A percentile compares a stretch with the other conserved stretches of the same genome.
Evolutionary conservation across 164 flowering plant genomes (phyloP).

Genomic region (Vitis vinifera): DNA sequence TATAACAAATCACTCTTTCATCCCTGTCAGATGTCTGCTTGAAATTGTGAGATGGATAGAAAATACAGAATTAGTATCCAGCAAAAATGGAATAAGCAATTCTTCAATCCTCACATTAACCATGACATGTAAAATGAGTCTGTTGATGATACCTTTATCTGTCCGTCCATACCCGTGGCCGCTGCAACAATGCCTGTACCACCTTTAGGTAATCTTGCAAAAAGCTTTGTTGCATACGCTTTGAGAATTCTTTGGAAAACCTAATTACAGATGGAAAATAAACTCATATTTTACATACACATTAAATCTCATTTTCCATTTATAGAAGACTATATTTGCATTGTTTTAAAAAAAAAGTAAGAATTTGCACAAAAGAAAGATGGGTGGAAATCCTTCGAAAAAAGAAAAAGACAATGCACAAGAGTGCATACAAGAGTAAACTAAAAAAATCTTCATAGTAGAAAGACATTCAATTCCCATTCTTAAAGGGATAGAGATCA

Average conservation of each 20-base stretch:
- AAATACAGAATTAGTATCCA: conserved; percentile 4
- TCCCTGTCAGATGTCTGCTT: conserved; percentile 88
- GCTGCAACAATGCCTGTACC: conserved; percentile 96
- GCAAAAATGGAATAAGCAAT: neutral
- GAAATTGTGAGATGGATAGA: conserved; percentile 8
- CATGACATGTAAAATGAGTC: conserved; percentile 2
- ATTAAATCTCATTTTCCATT: too few relatives aligned
- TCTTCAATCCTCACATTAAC: neutral
- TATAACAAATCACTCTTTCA: conserved; percentile 86
- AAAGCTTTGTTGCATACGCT: conserved; percentile 89
- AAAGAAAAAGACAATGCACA: too few relatives aligned
- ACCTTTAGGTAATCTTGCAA: conserved; percentile 84
- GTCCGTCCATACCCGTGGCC: conserved; percentile 98
- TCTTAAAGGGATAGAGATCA: too few relatives aligned
- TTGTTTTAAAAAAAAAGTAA: too few relatives aligned
- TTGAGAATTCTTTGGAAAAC: conserved; percentile 87
- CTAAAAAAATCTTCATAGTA: too few relatives aligned
- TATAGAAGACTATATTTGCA: too few relatives aligned
- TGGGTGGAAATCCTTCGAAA: too few relatives aligned
- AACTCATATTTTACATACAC: neutral
- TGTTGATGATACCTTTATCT: conserved; percentile 69
- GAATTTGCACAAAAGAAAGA: too few relatives aligned
- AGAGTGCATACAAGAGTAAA: too few relatives aligned
- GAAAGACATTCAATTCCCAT: too few relatives aligned
- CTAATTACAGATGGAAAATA: conserved; percentile 27